Percentiles rank a stretch among this genome's conserved stretches.
These are phyloP conservation scores for Hypoxylon rubiginosum DNA, from an alignment of 2,329 filamentous ascomycete genomes.

Conservation along the genomic window DNA sequence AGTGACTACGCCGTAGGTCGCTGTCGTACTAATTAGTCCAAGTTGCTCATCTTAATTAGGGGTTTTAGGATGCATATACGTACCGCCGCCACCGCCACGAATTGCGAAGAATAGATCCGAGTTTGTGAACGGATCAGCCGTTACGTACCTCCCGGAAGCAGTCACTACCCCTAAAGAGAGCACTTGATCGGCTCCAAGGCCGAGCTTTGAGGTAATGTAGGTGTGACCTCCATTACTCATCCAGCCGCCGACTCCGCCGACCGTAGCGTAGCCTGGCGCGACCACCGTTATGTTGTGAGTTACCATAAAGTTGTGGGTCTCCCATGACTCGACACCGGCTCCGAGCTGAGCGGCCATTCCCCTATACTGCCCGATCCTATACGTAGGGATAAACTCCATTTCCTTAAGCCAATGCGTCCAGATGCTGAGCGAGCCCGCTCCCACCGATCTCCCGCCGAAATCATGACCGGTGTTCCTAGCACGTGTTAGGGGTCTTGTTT, in stretches of 20 bases:
- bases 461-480: conserved; percentile 63
- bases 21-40: conserved; percentile 30
- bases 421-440: conserved; percentile 61
- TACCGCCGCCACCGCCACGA: conserved; percentile 64
- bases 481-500: conserved; percentile 51
- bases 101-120: conserved; percentile 69
- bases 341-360: conserved; percentile 56
- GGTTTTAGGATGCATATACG: not conserved
- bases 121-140: conserved; percentile 61
- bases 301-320: conserved; percentile 52
- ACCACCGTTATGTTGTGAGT: conserved; percentile 50
- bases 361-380: conserved; percentile 49
- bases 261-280: conserved; percentile 51
- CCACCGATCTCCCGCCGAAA: conserved; percentile 61
- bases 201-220: conserved; percentile 60
- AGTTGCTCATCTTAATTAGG: not conserved
- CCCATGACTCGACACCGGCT: conserved; percentile 55
- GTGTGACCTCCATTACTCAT: conserved; percentile 66
- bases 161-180: conserved; percentile 64
- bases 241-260: conserved; percentile 63
- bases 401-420: conserved; percentile 64
- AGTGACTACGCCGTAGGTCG: conserved; percentile 50
- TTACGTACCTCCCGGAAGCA: conserved; percentile 60
- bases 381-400: conserved; percentile 54
- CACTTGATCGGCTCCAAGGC: conserved; percentile 66